Evolutionary conservation across 116 monocot genomes (phyloP).

Genomic region (Cymodocea nodosa): DNA sequence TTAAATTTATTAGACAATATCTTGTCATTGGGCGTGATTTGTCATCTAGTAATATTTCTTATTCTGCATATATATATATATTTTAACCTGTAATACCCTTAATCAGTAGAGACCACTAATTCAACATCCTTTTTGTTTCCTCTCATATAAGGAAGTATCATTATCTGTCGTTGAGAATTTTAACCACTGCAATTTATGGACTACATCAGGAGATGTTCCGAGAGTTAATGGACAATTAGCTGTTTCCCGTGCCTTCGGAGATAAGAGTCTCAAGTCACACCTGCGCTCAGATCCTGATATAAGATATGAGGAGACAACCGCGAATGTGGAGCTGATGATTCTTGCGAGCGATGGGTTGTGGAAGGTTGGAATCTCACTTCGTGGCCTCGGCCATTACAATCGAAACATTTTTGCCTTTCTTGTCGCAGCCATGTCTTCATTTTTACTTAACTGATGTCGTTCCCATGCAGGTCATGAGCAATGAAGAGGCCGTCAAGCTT

Average conservation of each 20-base stretch:
- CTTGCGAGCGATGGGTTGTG: conserved; percentile 89
- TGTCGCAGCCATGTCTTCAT: not conserved
- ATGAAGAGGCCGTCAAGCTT: conserved; percentile 67
- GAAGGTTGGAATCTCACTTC: conserved; percentile 42
- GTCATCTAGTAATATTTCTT: too few species aligned
- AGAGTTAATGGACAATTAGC: conserved; percentile 91
- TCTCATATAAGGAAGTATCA: not conserved
- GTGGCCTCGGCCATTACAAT: too few species aligned
- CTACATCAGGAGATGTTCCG: conserved; percentile 71
- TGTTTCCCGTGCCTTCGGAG: conserved; percentile 90
- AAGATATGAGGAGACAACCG: conserved; percentile 16
- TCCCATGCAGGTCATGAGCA: conserved; percentile 50
- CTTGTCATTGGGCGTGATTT: too few species aligned
- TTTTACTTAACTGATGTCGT: not conserved
- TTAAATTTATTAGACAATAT: too few species aligned
- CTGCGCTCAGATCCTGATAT: conserved; percentile 75
- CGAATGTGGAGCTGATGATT: conserved; percentile 50
- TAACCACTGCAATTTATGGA: not conserved
- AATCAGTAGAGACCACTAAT: too few species aligned
- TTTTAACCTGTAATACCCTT: too few species aligned
- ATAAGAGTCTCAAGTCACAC: conserved; percentile 79
- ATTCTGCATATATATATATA: too few species aligned
- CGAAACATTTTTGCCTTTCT: not conserved
- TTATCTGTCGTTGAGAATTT: not conserved
- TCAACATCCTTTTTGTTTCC: too few species aligned